phyloP scores from a whole-genome alignment of 345 rosid genomes.

The Salix suchowensis region DNA sequence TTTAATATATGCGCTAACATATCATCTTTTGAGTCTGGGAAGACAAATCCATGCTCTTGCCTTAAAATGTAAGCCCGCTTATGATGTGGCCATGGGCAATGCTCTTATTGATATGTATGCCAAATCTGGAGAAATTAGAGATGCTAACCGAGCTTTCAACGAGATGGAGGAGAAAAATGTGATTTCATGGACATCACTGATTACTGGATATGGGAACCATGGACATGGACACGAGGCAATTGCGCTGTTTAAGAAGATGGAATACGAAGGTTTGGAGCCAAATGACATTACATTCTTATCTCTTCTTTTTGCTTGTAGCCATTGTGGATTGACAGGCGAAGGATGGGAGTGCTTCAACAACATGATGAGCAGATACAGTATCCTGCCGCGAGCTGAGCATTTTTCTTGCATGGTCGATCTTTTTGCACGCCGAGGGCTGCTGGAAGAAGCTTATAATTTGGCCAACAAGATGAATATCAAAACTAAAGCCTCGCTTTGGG shows the following conservation, averaged over 20 bases:
- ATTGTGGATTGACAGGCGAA: constrained; percentile 22
- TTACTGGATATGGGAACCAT: constrained; percentile 24
- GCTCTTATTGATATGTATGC: constrained; percentile 29
- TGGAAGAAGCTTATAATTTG: constrained; percentile 21
- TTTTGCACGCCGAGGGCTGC: constrained; percentile 19
- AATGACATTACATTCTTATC: constrained; percentile 29
- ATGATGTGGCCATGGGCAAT: constrained; percentile 31
- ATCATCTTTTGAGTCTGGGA: constrained; percentile 45
- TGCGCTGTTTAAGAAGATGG: constrained; percentile 24
- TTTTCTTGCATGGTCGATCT: constrained; percentile 25
- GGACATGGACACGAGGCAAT: constrained; percentile 26
- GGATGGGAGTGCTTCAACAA: constrained; percentile 19
- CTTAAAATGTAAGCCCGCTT: constrained; percentile 39
- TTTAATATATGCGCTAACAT: constrained; percentile 54
- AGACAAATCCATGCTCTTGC: constrained; percentile 62
- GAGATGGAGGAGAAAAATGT: constrained; percentile 27
- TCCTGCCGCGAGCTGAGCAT: constrained; percentile 19
- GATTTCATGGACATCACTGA: constrained; percentile 29
- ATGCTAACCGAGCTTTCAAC: constrained; percentile 19
- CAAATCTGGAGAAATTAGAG: constrained; percentile 29
- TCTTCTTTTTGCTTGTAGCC: constrained; percentile 27
- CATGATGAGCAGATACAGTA: constrained; percentile 21
- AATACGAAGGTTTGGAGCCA: constrained; percentile 20
- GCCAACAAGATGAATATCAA: constrained; percentile 14
- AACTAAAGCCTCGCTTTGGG: constrained; percentile 21